Base-by-base conservation (phyloP, 2,329 filamentous ascomycete genomes). In the Colletotrichum eleusines region DNA sequence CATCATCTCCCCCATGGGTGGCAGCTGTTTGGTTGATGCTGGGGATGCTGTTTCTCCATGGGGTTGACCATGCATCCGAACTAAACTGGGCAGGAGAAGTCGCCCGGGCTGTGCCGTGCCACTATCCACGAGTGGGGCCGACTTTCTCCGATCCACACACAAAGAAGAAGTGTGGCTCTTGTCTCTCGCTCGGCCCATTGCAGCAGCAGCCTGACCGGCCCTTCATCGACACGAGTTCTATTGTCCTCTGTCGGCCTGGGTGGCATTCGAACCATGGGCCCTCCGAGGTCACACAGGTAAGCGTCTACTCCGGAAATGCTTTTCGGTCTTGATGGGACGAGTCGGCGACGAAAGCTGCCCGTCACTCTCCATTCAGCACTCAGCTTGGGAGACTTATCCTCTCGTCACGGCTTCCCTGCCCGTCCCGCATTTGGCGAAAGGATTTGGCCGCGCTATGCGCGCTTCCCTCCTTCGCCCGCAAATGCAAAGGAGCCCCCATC, bases 1-100 rank as follows among this genome's bases (percentile, higher is more conserved):
- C 6, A 0, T 12, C 18, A 33, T 18, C 40, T 20, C 18, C 20
- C 42, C 42, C 58, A 48, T 58, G 64, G 28, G 44, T 38, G 28
- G 33, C n/a, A 46, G 31, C 51, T 28, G 58, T 35, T 28, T 68
- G 59, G 28, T 20, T 42, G 20, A 33, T 33, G n/a, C 14, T 57
- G 33, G 58, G 35, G 28, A 57, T 16, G 64, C 35, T n/a, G 35
- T 38, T 48, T 68, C 51, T 59, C 51, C 64, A 59, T n/a, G 58
- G 64, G 58, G 68, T 63, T 26, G 40, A 12, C 12, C 44, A 63
- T 68, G 64, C 68, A 71, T 44, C 28, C 35, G 42, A 48, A 54
- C 58, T 28, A 63, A 68, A 54, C 18, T 16, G 59, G 59, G 51
- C 42, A 58, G 28, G 5, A 53, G n/a, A 11, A 40, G 28, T 46